Conservation (phyloP, 352 stramenopile genomes). For the Phytophthora capsici region DNA sequence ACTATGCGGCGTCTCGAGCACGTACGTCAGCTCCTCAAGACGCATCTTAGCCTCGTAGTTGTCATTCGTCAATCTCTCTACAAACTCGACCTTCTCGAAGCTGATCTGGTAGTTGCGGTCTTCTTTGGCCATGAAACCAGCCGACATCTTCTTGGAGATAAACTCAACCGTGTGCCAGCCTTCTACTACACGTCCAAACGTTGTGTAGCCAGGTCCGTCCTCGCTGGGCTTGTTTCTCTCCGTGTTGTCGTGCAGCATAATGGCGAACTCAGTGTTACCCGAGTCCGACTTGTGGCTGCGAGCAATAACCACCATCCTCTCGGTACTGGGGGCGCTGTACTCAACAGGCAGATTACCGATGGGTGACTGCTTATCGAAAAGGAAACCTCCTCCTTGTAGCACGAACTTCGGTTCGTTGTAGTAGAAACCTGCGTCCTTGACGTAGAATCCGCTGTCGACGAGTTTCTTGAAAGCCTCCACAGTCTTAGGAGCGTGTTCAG, state of each 20-base stretch:
- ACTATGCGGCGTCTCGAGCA: conserved; percentile 80
- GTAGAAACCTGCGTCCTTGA: conserved; percentile 82
- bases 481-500: conserved; percentile 77
- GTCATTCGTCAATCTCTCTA: conserved; percentile 67
- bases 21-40: conserved; percentile 77
- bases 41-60: conserved; percentile 56
- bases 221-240: conserved; percentile 65
- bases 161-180: conserved; percentile 82
- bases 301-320: conserved; percentile 86
- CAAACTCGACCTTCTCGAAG: conserved; percentile 79
- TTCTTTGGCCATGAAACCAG: conserved; percentile 74
- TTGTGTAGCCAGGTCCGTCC: conserved; percentile 76
- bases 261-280: conserved; percentile 83
- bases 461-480: conserved; percentile 78
- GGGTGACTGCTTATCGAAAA: conserved; percentile 74
- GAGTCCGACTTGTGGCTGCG: conserved; percentile 72
- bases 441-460: conserved; percentile 69
- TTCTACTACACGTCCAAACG: conserved; percentile 77
- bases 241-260: conserved; percentile 89
- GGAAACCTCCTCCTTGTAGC: conserved; percentile 78
- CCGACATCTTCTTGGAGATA: conserved; percentile 76
- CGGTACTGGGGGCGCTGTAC: conserved; percentile 79
- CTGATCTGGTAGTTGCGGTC: conserved; percentile 64
- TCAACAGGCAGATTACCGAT: conserved; percentile 77
- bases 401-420: conserved; percentile 86